Base-by-base conservation (phyloP, 805 yeast species). In the Myxozyma mucilagina region DNA sequence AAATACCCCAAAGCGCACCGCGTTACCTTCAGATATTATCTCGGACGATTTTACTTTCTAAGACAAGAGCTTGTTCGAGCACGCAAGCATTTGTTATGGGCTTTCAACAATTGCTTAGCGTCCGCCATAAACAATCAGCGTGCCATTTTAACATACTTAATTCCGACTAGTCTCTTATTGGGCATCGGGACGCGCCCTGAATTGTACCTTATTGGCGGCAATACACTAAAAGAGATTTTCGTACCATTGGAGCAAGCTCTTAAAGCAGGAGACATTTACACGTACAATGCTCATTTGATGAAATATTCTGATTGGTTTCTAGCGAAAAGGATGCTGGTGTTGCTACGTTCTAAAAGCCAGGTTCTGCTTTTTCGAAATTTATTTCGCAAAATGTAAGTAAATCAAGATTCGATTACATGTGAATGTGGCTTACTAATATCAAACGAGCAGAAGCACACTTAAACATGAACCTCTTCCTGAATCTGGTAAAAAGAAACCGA, bases 21-120 rank as follows among this genome's bases (percentile, higher is more conserved):
- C 58, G 77, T 85, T 7, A 83, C 81, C 62, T 85, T 82, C 68
- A 73, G 87, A 47, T 85, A 76, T 68, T 79, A 81, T 60, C 73
- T 84, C 38, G 85, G 87, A 2, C 77, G 83, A 47, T 87, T 81
- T 67, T 84, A 83, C 66, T 67, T 85, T 61, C 73, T 80, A 20
- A 82, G 84, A 63, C 76, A 80, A 58, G 83, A 83, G 64, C 73
- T 85, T 16, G 74, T 76, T 3, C 80, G 81, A 57, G 80, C 86
- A 3, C 82, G 77, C 66, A 72, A 73, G 36, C 88, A 87, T 69
- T 74, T 87, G 39, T 67, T 71, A n/a, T 82, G 84, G 83, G 81
- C 89, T 43, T 82, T 80, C 51, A 60, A 67, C 2, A 73, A 78
- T 47, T 75, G 81, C 53, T 77, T 78, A 0, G 39, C 56, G 0